These are phyloP conservation scores for Saccharomycopsis amapae DNA, from an alignment of 805 yeast genomes.

Conservation along the genomic window DNA sequence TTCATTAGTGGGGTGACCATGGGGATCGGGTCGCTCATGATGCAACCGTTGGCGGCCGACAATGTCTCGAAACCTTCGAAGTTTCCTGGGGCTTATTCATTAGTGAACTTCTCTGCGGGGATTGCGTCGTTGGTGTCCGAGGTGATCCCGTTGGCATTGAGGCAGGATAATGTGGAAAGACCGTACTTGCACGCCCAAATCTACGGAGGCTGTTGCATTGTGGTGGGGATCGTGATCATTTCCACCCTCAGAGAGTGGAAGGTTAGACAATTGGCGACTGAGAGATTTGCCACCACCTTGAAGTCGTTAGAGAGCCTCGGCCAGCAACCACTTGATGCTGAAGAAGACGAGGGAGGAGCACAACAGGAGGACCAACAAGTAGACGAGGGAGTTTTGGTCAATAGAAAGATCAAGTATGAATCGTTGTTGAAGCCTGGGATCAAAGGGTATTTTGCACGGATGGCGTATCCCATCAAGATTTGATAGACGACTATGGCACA, in stretches of 20 bases:
- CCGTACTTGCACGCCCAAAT: slow-evolving; percentile 57
- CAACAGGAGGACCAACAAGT: neutral
- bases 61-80: slow-evolving; percentile 24
- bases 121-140: slow-evolving; percentile 27
- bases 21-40: slow-evolving; percentile 36
- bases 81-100: slow-evolving; percentile 29
- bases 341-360: neutral
- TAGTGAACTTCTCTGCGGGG: slow-evolving; percentile 26
- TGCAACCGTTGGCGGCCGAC: slow-evolving; percentile 28
- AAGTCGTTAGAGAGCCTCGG: neutral
- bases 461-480: slow-evolving; percentile 8
- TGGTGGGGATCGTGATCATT: slow-evolving; percentile 37
- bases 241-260: slow-evolving; percentile 46
- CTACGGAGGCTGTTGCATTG: slow-evolving; percentile 46
- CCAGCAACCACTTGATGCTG: too few relatives aligned
- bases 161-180: slow-evolving; percentile 24
- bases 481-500: too few relatives aligned
- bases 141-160: slow-evolving; percentile 27
- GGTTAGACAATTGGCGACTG: slow-evolving; percentile 35
- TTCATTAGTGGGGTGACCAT: slow-evolving; percentile 37
- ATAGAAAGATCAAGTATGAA: slow-evolving; percentile 1
- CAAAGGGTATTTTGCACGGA: neutral
- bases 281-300: neutral
- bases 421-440: neutral
- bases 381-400: neutral